Conservation (phyloP, 1,284 basidiomycete species). For the Meripilus lineatus region DNA sequence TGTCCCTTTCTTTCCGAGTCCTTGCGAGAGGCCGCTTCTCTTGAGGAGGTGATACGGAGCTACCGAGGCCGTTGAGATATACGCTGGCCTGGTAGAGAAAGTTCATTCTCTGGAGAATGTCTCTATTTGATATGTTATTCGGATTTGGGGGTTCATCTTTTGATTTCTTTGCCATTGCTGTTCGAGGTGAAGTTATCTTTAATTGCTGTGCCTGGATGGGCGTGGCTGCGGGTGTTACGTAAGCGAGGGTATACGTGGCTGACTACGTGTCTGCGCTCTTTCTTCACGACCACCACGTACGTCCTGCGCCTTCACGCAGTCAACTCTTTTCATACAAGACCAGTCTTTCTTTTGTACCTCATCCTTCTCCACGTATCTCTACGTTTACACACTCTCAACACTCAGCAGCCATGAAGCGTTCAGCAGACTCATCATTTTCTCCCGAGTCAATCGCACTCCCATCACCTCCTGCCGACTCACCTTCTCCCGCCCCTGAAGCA, state of each 20-base stretch:
- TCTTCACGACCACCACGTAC: conserved; percentile 30
- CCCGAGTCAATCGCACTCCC: conserved; percentile 5
- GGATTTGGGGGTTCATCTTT: conserved; percentile 55
- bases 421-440: conserved; percentile 26
- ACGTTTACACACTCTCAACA: conserved; percentile 10
- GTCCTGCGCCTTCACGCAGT: conserved; percentile 22
- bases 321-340: conserved; percentile 26
- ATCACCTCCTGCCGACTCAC: conserved; percentile 20
- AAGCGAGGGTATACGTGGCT: conserved; percentile 19
- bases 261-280: conserved; percentile 19
- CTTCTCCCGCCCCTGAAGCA: conserved; percentile 20
- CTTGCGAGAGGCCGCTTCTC: neutral
- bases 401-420: conserved; percentile 23
- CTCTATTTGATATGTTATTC: conserved; percentile 55
- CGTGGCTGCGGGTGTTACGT: neutral
- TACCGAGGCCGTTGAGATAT: conserved; percentile 42
- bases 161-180: conserved; percentile 57
- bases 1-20: conserved; percentile 2
- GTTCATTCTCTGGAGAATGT: conserved; percentile 76
- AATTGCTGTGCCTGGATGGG: neutral
- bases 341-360: conserved; percentile 18
- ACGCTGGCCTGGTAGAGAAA: conserved; percentile 80
- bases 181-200: neutral
- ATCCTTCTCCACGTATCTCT: conserved; percentile 22
- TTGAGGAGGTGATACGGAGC: neutral